Base-by-base conservation (phyloP, 306 rosid genomes). In the Argentina anserina region DNA sequence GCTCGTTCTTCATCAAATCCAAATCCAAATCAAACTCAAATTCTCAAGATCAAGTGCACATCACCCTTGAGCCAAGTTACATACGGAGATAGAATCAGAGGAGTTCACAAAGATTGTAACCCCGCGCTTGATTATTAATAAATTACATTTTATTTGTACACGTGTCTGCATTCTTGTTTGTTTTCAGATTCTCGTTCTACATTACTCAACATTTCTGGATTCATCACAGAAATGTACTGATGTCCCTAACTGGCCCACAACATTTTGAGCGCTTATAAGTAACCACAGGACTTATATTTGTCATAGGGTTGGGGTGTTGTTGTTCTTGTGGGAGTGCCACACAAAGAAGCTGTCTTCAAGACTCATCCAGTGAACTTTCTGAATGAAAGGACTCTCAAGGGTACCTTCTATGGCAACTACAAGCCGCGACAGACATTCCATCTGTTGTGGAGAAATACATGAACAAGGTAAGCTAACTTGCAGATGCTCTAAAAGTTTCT, bases 241-340 rank as follows among this genome's bases (percentile, higher is more conserved):
- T 2, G 36, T 33, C 36, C 36, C 1, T 33, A 33, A 33, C 11
- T 52, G 42, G 29, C 31, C 37, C 33, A 17, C 26, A 26, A 39
- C 55, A 14, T 12, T 39, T 71, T 15, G 21, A n/a, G 1, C 61
- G 8, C 18, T 58, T 33, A 40, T 63, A 4, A 40, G n/a, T 1
- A 18, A 28, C 28, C 64, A 26, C 64, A 10, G 29, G 28, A 45
- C 67, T 64, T 28, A 4, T 37, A 5, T 65, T 60, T 60, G 40
- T 39, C 34, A 3, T 52, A 89, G 90, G 90, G 88, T 47, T 86
- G 93, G 88, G 93, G 90, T 40, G 75, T 71, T 26, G 75, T 66
- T 26, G 75, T 71, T 58, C 75, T 71, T 71, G 75, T 71, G 75
- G 75, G 75, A 56, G 31, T 71, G 13, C 67, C 75, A 40, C 53